Conservation (phyloP, 2,329 filamentous ascomycete species). For the Reticulascus tulasneorum region DNA sequence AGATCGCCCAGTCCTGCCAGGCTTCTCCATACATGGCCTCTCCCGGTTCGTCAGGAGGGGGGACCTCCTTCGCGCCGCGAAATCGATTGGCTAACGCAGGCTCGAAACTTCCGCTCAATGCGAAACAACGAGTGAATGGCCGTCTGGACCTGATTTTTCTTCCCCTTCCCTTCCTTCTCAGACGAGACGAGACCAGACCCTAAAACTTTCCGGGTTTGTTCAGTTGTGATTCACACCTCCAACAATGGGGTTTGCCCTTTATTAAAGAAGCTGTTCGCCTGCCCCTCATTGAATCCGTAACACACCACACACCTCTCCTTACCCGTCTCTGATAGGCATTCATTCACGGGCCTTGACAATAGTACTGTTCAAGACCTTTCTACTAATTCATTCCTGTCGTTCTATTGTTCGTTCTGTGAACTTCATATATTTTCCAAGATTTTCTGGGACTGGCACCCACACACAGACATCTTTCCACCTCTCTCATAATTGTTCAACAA, state of each 20-base stretch:
- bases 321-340: background rate
- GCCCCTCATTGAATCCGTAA: conserved; percentile 10
- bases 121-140: conserved; percentile 11
- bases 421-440: background rate
- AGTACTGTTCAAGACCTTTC: background rate
- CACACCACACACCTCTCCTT: background rate
- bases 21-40: conserved; percentile 1
- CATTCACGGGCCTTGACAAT: conserved; percentile 4
- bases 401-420: background rate
- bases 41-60: conserved; percentile 1
- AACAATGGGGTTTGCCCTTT: conserved; percentile 1
- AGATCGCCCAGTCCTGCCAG: conserved; percentile 7
- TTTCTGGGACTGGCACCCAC: conserved; percentile 5
- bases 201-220: background rate
- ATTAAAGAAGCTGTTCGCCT: conserved; percentile 12
- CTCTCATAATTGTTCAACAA: conserved; percentile 8
- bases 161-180: background rate
- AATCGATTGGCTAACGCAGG: conserved; percentile 8
- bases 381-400: background rate
- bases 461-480: conserved; percentile 3
- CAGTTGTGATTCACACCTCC: background rate
- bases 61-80: conserved; percentile 5
- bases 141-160: conserved; percentile 2
- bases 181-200: conserved; percentile 4
- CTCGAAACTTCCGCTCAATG: conserved; percentile 9